A percentile compares a stretch with the other conserved stretches of the same genome.
These are phyloP conservation scores for barley (Hordeum vulgare) DNA, from an alignment of 176 grass and related monocot species.

Conservation along the genomic window MorexV3_pseudomolecules_assembly NC_058520.1:558467726-558468225, in stretches of 20 bases:
- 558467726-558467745: too few species aligned
- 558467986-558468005: not conserved
- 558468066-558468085: not conserved
- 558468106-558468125: not conserved
- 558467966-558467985: not conserved
- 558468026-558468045: not conserved
- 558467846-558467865: too few species aligned
- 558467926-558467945: not conserved
- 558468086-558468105: not conserved
- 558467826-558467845: too few species aligned
- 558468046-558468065: not conserved
- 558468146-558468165: not conserved
- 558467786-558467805: too few species aligned
- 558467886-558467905: not conserved
- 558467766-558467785: too few species aligned
- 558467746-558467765: too few species aligned
- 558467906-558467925: not conserved
- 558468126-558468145: too few species aligned
- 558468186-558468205: too few species aligned
- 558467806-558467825: too few species aligned
- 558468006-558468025: not conserved
- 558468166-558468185: not conserved
- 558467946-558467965: not conserved
- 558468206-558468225: not conserved
- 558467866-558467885: not conserved